Percentiles rank a stretch among this genome's conserved stretches.
These are phyloP conservation scores for Betula pendula DNA, from an alignment of 306 rosid genomes.

Conservation along the genomic window DNA sequence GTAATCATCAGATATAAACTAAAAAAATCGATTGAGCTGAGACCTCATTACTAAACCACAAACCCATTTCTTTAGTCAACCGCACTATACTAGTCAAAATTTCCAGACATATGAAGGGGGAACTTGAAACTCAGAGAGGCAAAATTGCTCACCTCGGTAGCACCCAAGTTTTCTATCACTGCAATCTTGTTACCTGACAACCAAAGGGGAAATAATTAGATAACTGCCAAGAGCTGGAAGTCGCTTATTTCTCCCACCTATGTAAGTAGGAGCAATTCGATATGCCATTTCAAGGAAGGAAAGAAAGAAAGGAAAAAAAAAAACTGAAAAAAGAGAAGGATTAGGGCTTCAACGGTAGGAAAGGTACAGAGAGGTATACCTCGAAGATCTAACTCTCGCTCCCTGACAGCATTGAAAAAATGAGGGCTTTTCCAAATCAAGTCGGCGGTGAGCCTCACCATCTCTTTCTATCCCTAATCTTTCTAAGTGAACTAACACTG, in stretches of 20 bases:
- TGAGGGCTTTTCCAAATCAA: constrained; percentile 97
- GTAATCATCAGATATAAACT: neutral
- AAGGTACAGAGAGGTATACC: constrained; percentile 35
- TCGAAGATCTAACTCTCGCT: constrained; percentile 89
- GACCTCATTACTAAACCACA: neutral
- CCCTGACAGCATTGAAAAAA: constrained; percentile 84
- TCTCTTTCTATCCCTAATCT: constrained; percentile 14
- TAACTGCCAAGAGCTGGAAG: neutral
- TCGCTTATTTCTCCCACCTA: neutral
- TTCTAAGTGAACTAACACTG: neutral
- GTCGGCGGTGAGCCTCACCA: constrained; percentile 93
- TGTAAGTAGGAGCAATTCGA: neutral
- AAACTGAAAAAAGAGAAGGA: neutral
- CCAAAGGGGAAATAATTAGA: constrained; percentile 5
- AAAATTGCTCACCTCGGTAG: constrained; percentile 70
- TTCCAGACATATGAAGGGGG: neutral
- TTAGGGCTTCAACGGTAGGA: neutral
- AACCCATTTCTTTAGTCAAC: neutral
- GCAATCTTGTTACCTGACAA: constrained; percentile 78
- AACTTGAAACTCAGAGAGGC: neutral
- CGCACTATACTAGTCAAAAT: neutral
- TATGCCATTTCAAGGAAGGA: neutral
- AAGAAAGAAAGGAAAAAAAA: neutral
- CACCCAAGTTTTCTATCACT: constrained; percentile 91
- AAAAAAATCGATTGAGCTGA: neutral